Evolutionary conservation across 805 yeast species (phyloP).

Genomic region (Starmerella vitae): DNA sequence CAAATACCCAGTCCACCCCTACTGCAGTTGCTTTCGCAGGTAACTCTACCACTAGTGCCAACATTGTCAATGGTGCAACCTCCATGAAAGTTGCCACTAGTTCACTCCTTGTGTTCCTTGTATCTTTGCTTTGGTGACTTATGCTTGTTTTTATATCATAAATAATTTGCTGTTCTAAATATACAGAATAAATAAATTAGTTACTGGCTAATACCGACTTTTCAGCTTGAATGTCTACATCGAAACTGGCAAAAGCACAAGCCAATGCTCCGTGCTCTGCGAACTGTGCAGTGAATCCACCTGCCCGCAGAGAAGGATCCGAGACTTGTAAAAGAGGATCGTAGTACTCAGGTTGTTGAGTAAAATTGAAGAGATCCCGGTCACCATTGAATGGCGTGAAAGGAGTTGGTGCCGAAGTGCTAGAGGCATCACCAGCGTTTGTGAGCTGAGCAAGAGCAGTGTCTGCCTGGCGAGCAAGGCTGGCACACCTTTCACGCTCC

Average conservation of each 20-base stretch:
- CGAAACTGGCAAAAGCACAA: slow-evolving; percentile 82
- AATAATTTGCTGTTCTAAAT: too few species aligned
- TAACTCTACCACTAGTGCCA: too few species aligned
- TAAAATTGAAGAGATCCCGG: slow-evolving; percentile 45
- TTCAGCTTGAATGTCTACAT: slow-evolving; percentile 61
- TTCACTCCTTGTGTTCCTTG: too few species aligned
- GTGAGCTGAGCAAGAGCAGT: slow-evolving; percentile 12
- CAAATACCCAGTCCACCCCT: too few species aligned
- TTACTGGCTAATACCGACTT: too few species aligned
- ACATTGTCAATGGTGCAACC: too few species aligned
- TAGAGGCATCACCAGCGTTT: slow-evolving; percentile 19
- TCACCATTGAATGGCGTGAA: slow-evolving; percentile 95
- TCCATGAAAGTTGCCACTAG: too few species aligned
- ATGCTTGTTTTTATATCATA: too few species aligned
- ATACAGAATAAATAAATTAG: too few species aligned
- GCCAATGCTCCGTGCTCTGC: slow-evolving; percentile 67
- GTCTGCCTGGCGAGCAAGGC: slow-evolving; percentile 22
- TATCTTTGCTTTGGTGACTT: too few species aligned
- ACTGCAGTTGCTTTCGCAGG: too few species aligned
- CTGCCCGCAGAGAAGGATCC: slow-evolving; percentile 55
- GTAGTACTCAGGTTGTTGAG: slow-evolving; percentile 35
- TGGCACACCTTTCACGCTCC: slow-evolving; percentile 20
- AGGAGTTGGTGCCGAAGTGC: slow-evolving; percentile 35
- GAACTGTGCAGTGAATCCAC: slow-evolving; percentile 63
- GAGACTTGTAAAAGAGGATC: slow-evolving; percentile 47